Percentiles rank a stretch among this genome's conserved stretches.
Evolutionary conservation across 2,329 filamentous ascomycete species (phyloP).

Genomic region (Akanthomyces muscarius): DNA sequence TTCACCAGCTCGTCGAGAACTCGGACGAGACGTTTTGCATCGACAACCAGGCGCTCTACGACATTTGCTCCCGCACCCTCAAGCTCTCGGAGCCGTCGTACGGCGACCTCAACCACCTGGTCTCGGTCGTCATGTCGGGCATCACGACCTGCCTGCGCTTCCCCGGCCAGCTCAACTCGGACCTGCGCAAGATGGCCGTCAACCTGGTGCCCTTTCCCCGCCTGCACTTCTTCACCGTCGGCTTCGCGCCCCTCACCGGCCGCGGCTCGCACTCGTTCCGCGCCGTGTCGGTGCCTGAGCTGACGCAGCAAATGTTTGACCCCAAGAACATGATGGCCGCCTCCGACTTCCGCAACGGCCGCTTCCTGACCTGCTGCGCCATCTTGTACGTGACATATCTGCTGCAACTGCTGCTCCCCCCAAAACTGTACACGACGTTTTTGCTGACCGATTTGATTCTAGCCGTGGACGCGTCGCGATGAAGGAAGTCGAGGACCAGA

Average conservation of each 20-base stretch:
- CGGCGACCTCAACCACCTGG: conserved; percentile 98
- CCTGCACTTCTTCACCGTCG: conserved; percentile 99
- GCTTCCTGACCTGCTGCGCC: conserved; percentile 98
- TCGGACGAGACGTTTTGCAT: conserved; percentile 99
- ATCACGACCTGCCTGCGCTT: conserved; percentile 98
- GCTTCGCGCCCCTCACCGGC: conserved; percentile 96
- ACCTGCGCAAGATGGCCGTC: conserved; percentile 97
- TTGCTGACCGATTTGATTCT: conserved; percentile 33
- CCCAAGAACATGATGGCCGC: conserved; percentile 99
- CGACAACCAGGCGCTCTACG: conserved; percentile 99
- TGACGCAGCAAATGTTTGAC: conserved; percentile 99
- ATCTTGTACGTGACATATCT: conserved; percentile 58
- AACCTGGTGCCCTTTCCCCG: conserved; percentile 96
- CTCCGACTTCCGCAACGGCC: conserved; percentile 98
- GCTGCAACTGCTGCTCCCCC: conserved; percentile 31
- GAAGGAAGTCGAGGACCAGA: conserved; percentile 99
- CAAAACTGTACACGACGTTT: conserved; percentile 32
- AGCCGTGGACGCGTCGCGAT: conserved; percentile 96
- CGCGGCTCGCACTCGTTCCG: conserved; percentile 85
- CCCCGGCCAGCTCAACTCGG: conserved; percentile 99
- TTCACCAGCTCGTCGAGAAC: conserved; percentile 99
- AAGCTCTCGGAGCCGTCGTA: conserved; percentile 98
- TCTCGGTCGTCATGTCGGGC: conserved; percentile 99
- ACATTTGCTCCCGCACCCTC: conserved; percentile 99
- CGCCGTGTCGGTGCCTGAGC: conserved; percentile 92